Conservation (phyloP, 2,329 filamentous ascomycete species). For the Cordyceps cicadae region DNA sequence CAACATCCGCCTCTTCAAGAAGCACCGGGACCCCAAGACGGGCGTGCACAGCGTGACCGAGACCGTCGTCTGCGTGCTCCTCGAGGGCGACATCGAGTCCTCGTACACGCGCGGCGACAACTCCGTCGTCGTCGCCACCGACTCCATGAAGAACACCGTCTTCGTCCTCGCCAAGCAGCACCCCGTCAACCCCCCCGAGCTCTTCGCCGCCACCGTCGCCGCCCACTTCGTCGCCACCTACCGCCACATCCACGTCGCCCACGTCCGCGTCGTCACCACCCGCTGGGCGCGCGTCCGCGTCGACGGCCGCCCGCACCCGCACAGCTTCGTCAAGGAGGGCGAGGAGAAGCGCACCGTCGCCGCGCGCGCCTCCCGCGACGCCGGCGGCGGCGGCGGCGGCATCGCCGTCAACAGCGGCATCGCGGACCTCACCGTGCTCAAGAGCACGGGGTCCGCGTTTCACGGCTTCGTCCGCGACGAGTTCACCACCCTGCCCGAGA, state of each 20-base stretch:
- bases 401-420: slow-evolving; percentile 73
- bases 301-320: slow-evolving; percentile 84
- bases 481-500: slow-evolving; percentile 83
- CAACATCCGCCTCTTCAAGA: slow-evolving; percentile 97
- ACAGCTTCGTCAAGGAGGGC: slow-evolving; percentile 88
- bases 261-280: slow-evolving; percentile 75
- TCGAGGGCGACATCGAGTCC: slow-evolving; percentile 84
- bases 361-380: slow-evolving; percentile 56
- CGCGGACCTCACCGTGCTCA: slow-evolving; percentile 76
- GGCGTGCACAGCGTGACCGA: slow-evolving; percentile 81
- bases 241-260: slow-evolving; percentile 75
- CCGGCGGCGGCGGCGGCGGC: no score
- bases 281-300: slow-evolving; percentile 85
- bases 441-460: slow-evolving; percentile 94
- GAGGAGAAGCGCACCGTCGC: slow-evolving; percentile 80
- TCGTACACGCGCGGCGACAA: slow-evolving; percentile 94
- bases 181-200: slow-evolving; percentile 85
- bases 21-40: slow-evolving; percentile 68
- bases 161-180: slow-evolving; percentile 93
- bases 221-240: slow-evolving; percentile 86
- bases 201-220: slow-evolving; percentile 77
- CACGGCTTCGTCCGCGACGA: slow-evolving; percentile 90
- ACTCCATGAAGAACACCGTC: slow-evolving; percentile 96
- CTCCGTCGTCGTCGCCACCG: slow-evolving; percentile 88
- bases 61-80: slow-evolving; percentile 86